phyloP scores from a whole-genome alignment of 192 early-diverging fungal species.

The Umbelopsis sp. region DNA sequence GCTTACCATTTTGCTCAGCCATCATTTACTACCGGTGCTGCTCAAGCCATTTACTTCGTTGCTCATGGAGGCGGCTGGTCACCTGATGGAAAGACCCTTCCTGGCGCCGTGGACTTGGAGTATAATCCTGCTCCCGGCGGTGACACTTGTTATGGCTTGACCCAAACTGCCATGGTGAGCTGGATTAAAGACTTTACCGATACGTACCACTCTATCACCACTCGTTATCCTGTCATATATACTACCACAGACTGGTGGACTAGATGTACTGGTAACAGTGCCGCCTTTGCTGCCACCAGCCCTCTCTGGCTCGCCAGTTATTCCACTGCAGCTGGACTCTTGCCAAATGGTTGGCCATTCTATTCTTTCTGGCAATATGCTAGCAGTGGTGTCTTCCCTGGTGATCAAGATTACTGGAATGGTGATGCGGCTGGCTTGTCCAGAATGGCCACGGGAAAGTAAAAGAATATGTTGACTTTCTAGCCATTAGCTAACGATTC shows the following conservation, averaged over 20 bases:
- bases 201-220: conserved; percentile 24
- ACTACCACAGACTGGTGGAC: conserved; percentile 36
- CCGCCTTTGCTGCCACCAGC: neutral
- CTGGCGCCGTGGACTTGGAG: conserved; percentile 33
- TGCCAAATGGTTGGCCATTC: conserved; percentile 18
- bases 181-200: conserved; percentile 33
- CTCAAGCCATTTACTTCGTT: conserved; percentile 28
- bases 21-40: conserved; percentile 8
- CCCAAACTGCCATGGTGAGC: conserved; percentile 3
- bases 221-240: conserved; percentile 31
- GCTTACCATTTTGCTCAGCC: conserved; percentile 34
- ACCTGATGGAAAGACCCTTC: conserved; percentile 34
- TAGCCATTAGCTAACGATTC: too few relatives aligned
- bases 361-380: conserved; percentile 27
- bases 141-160: conserved; percentile 18
- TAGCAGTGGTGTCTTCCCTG: conserved; percentile 1
- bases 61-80: conserved; percentile 34
- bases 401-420: conserved; percentile 17
- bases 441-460: too few relatives aligned
- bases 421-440: too few relatives aligned
- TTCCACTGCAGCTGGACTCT: conserved; percentile 1
- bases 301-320: conserved; percentile 29
- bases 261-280: conserved; percentile 17
- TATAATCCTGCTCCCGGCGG: conserved; percentile 6
- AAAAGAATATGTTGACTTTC: too few relatives aligned